Base-by-base conservation (phyloP, 148 eudicot genomes). In the Rhododendron simsii region DNA sequence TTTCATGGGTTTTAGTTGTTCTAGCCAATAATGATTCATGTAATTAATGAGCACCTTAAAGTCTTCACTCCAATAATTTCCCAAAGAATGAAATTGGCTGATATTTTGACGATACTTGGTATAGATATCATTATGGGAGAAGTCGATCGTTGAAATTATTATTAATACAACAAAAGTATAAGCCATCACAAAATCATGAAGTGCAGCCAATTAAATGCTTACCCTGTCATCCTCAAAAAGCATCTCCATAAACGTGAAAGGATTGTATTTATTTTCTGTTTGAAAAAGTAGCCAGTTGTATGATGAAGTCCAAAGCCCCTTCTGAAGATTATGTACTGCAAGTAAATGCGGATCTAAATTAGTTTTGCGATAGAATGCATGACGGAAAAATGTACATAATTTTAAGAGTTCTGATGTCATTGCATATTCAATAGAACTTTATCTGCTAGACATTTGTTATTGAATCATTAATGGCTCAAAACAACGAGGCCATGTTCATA, bases 291-390 rank as follows among this genome's bases (percentile, higher is more conserved):
- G 14, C 76, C 79, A 28, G 88, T 87, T 86, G 85, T 90, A 26
- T 88, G 89, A 86, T 90, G 89, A 84, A 90, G 48, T 16, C 91
- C 91, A 65, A 90, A 78, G 74, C 91, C 91, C 41, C 91, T 87
- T 3, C 91, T 87, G 65, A 90, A 90, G 33, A 90, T 90, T 63
- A 90, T 53, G 57, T 90, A 90, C 91, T 90, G 83, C 84, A 87
- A 20, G 78, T 23, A 71, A 48, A 26, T 44, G 75, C 15, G 33
- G 63, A 48, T 78, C 81, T 44, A 45, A 5, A 44, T 78, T 78
- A 78, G 45, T 37, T 33, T 74, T 35, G 78, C 3, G 5, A 45
- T 47, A 45, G 15, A 78, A 78, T 21, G 81, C 81, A 44, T n/a
- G 28, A 47, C 2, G 1, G 16, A 41, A 20, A 45, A 78, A 18